These are phyloP conservation scores for Ajuga reptans DNA, from an alignment of 305 asterid species.

Conservation along the genomic window DNA sequence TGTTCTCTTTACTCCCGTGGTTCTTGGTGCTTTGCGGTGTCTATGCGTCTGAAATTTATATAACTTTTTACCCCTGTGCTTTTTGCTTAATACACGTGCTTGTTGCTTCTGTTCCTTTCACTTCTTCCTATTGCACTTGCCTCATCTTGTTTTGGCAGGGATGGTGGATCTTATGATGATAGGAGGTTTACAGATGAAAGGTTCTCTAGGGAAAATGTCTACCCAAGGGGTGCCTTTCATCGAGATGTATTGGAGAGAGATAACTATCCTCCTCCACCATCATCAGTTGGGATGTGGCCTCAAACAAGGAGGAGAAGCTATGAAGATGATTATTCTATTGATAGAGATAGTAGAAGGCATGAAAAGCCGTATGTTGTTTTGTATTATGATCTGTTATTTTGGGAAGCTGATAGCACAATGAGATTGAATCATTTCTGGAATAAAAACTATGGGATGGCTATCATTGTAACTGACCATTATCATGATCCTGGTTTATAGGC, in stretches of 20 bases:
- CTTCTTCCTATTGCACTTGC: slow-evolving; percentile 32
- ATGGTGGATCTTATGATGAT: slow-evolving; percentile 76
- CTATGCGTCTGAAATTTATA: not conserved
- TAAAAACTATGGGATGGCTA: slow-evolving; percentile 22
- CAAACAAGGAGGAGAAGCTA: slow-evolving; percentile 73
- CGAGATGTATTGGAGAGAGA: slow-evolving; percentile 76
- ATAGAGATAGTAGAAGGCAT: slow-evolving; percentile 75
- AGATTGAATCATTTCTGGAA: slow-evolving; percentile 30
- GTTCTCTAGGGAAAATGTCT: slow-evolving; percentile 70
- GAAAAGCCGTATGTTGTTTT: slow-evolving; percentile 67
- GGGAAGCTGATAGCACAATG: slow-evolving; percentile 35
- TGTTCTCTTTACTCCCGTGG: not conserved
- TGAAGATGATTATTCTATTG: slow-evolving; percentile 68
- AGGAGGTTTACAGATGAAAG: slow-evolving; percentile 92
- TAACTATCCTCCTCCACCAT: slow-evolving; percentile 63
- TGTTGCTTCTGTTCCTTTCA: slow-evolving; percentile 24
- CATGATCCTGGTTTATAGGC: slow-evolving; percentile 52
- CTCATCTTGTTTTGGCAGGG: slow-evolving; percentile 61
- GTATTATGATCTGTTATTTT: slow-evolving; percentile 29
- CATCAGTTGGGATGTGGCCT: slow-evolving; percentile 68
- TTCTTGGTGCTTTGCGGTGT: not conserved
- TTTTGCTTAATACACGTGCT: slow-evolving; percentile 17
- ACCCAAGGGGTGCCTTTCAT: slow-evolving; percentile 64
- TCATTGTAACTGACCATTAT: slow-evolving; percentile 32
- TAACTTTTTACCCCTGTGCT: not conserved